Base-by-base conservation (phyloP, 2,329 filamentous ascomycete genomes). In the Exophiala aquamarina region DNA sequence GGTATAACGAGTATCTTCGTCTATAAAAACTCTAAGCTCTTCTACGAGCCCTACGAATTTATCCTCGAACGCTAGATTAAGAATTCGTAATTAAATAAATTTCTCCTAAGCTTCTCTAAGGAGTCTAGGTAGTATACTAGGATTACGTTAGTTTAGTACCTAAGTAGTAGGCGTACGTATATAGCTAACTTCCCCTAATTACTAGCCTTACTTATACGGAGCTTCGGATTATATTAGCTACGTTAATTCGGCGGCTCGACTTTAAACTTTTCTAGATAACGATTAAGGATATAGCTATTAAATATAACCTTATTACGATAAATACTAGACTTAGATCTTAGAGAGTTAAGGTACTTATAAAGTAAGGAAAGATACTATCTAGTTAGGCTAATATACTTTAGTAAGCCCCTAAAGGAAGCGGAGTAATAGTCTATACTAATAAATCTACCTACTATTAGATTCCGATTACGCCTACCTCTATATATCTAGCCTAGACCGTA, bases 31-130 rank as follows among this genome's bases (percentile, higher is more conserved):
- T 32, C 41, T 4, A n/a, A 4, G 1, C 18, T 52, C 31, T 52
- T 49, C 57, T 64, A 64, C 0, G 42, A 64, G 10, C 58, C 62
- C 3, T 44, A 50, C 18, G 19, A 41, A 0, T 73, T 68, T 43
- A 58, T 66, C 3, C 70, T 70, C 0, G 68, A 72, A 47, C 63
- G 70, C 23, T 73, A 32, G 48, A 32, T 49, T 4, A 8, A 54
- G 46, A 6, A 36, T 37, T 31, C 50, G 52, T 32, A 41, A 40
- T 13, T 61, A 1, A 48, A 56, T 9, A 41, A 48, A 29, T 59
- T 58, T 31, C 45, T 56, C 13, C 38, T 50, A 10, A 18, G 51
- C 5, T 62, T 61, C 42, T 46, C 39, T 4, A 55, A 52, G 21
- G 58, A 58, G 2, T 44, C 32, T 8, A 35, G 32, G 14, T 17